phyloP scores from a whole-genome alignment of 2,329 filamentous ascomycete species.

The Raffaelea deltoideospora region DNA sequence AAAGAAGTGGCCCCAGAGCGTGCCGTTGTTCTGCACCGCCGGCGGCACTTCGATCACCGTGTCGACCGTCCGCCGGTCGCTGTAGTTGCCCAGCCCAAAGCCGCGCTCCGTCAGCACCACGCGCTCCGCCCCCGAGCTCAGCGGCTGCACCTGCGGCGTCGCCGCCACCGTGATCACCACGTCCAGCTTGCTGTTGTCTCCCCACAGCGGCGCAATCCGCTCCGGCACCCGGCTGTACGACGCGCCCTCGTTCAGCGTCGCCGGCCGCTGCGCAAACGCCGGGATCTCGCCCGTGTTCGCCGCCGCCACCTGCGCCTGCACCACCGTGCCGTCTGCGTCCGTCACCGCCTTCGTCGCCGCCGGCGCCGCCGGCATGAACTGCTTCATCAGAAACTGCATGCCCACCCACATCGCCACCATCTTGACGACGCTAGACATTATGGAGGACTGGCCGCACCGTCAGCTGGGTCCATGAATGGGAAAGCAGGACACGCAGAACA shows the following conservation, averaged over 20 bases:
- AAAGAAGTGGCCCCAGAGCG: slow-evolving; percentile 90
- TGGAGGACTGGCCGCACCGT: slow-evolving; percentile 11
- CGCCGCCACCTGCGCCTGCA: slow-evolving; percentile 29
- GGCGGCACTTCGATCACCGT: slow-evolving; percentile 64
- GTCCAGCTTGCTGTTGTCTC: slow-evolving; percentile 61
- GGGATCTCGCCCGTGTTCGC: slow-evolving; percentile 43
- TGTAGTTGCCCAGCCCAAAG: slow-evolving; percentile 66
- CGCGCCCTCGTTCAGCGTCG: slow-evolving; percentile 42
- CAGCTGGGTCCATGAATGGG: background rate
- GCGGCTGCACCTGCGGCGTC: slow-evolving; percentile 50
- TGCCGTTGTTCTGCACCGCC: slow-evolving; percentile 78
- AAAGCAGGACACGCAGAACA: no score
- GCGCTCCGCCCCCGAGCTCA: slow-evolving; percentile 50
- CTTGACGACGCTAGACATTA: slow-evolving; percentile 32
- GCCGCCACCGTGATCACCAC: slow-evolving; percentile 74
- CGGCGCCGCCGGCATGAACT: slow-evolving; percentile 30
- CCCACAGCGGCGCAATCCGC: slow-evolving; percentile 77
- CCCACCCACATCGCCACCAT: slow-evolving; percentile 42
- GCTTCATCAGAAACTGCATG: slow-evolving; percentile 41
- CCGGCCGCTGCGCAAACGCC: slow-evolving; percentile 49
- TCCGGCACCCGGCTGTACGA: slow-evolving; percentile 51
- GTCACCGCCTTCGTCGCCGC: slow-evolving; percentile 31
- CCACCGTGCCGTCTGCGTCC: slow-evolving; percentile 34
- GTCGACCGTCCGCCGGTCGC: slow-evolving; percentile 62
- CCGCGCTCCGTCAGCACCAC: slow-evolving; percentile 66